Base-by-base conservation (phyloP, 495 filamentous ascomycete genomes). In the Alectoria sarmentosa region DNA sequence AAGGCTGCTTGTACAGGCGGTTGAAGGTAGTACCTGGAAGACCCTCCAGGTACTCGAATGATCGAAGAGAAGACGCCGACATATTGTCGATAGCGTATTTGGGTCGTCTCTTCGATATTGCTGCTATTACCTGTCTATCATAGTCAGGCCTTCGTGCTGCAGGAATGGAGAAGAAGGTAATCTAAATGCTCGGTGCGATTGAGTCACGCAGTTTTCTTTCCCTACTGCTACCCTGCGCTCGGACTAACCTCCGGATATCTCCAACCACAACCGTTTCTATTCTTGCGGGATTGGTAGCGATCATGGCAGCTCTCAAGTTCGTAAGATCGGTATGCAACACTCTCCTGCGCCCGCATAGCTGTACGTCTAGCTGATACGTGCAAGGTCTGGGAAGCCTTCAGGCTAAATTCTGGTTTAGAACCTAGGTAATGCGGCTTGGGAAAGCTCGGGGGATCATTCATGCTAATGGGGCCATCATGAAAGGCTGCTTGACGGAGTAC, bases 1-100 rank as follows among this genome's bases (percentile, higher is more conserved):
- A 96, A 17, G 94, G 94, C 80, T 96, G 92, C 78, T 91, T 89
- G 81, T 98, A 98, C 13, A 98, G 81, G 76, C 88, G 87, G 68
- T 82, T 82, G 74, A 96, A 96, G 30, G 87, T 90, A n/a, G 87
- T 91, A 60, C 89, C 90, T 36, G 91, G 89, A 69, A 96, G 88
- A 73, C 86, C 82, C 82, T 96, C 90, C 74, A 96, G 85, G 77
- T 96, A 96, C 70, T 95, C 90, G 72, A 92, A 85, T 64, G 84
- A 80, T 72, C 84, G 78, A 71, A 86, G 75, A 72, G 83, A 78
- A 61, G 88, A 84, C 72, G 86, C 84, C 70, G 87, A 84, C 88
- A 90, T 91, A 42, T 49, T 69, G 65, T 34, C 54, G 0, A 15
- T 37, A 8, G n/a, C 30, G 11, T 4, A 26, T 5, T 26, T 15